Evolutionary conservation across 2,329 filamentous ascomycete genomes (phyloP).

Genomic region (Fusarium heterosporum): DNA sequence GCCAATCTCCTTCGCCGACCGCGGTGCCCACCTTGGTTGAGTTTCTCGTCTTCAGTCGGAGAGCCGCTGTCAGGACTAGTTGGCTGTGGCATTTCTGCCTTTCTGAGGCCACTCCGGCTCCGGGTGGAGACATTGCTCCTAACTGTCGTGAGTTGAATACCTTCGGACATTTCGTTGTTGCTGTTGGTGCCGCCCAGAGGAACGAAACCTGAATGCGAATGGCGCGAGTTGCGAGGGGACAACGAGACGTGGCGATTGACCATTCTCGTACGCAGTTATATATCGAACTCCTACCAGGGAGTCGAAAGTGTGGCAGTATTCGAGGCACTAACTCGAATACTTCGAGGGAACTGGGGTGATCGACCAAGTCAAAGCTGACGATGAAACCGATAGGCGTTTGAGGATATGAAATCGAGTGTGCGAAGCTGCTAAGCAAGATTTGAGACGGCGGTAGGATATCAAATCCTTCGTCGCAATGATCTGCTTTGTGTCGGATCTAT

Average conservation of each 20-base stretch:
- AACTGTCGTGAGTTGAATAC: conserved; percentile 68
- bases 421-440: conserved; percentile 26
- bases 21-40: conserved; percentile 51
- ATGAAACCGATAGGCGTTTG: conserved; percentile 41
- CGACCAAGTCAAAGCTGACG: conserved; percentile 22
- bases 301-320: conserved; percentile 25
- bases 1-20: conserved; percentile 65
- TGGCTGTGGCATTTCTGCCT: conserved; percentile 52
- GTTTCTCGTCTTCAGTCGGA: conserved; percentile 59
- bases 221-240: conserved; percentile 53
- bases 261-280: conserved; percentile 38
- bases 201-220: conserved; percentile 58
- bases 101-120: conserved; percentile 58
- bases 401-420: conserved; percentile 11
- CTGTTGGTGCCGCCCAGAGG: conserved; percentile 53
- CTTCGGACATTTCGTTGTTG: conserved; percentile 53
- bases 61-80: conserved; percentile 51
- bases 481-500: conserved; percentile 19
- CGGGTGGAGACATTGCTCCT: conserved; percentile 63
- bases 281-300: conserved; percentile 43
- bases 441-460: conserved; percentile 43
- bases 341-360: conserved; percentile 25
- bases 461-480: conserved; percentile 41
- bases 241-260: conserved; percentile 48
- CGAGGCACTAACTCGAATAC: conserved; percentile 26